Base-by-base conservation (phyloP, 805 yeast species). In the Cyberlindnera americana region DNA sequence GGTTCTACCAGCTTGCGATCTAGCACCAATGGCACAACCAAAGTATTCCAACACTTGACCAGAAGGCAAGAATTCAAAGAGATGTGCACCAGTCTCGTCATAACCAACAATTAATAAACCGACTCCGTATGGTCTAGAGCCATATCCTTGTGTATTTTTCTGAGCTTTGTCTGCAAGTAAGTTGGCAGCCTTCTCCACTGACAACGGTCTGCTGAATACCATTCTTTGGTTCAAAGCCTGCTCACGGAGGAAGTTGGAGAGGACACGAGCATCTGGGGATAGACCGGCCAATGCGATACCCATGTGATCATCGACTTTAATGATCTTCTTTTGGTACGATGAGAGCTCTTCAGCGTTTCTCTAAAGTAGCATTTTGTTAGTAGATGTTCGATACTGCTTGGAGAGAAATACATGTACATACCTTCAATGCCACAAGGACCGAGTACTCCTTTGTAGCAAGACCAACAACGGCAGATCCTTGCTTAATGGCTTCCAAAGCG, bases 1-100 rank as follows among this genome's bases (percentile, higher is more conserved):
- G 3, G 99, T 93, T 68, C 95, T 80, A 13, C 96, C 97, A 36
- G 98, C 98, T 66, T 93, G 99, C 3, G 98, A 91, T 60, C 99
- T 78, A 9, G 99, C 98, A 33, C 99, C 99, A 57, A 93, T 88
- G 26, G 99, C 95, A 11, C 96, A 81, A 25, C 96, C 98, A 52
- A 75, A 78, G 60, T 90, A 85, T 64, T 93, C 98, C 54, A 89
- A 70, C 17, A 84, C 93, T 19, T 91, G 81, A 2, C 99, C 99
- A 8, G 95, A 83, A 14, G 99, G 99, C 60, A 86, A 91, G 66
- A 93, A 93, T 69, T 93, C 99, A 62, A 78, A 81, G 47, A 93
- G 67, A 64, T 93, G 99, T 8, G 98, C 84, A 12, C 99, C 99
- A 22, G 88, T 76, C 59, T 86, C 95, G 61, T 93, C 99, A 61